Evolutionary conservation across 192 early-diverging fungal genomes (phyloP).

Genomic region (Spizellomyces sp.): DNA sequence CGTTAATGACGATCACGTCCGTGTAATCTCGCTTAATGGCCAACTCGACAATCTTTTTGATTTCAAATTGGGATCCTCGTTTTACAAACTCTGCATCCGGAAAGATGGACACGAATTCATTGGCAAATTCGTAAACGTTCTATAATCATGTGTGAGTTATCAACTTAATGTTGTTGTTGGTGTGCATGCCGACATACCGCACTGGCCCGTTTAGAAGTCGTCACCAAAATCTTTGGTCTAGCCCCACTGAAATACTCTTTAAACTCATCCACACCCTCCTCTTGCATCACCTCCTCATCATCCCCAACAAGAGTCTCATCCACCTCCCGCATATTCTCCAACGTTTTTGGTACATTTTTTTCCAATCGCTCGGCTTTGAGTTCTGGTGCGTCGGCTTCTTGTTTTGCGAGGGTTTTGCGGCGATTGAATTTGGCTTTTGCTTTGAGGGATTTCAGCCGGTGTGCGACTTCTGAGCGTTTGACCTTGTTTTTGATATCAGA

Average conservation of each 20-base stretch:
- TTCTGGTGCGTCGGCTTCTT: conserved; percentile 81
- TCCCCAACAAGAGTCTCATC: conserved; percentile 85
- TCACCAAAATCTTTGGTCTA: conserved; percentile 90
- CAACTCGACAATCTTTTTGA: conserved; percentile 89
- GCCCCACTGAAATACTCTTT: conserved; percentile 84
- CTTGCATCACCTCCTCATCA: conserved; percentile 51
- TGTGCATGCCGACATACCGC: conserved; percentile 6
- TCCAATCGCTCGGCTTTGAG: conserved; percentile 84
- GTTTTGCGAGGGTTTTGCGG: conserved; percentile 72
- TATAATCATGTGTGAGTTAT: conserved; percentile 15
- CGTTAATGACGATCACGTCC: conserved; percentile 91
- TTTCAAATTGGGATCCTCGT: conserved; percentile 81
- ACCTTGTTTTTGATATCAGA: conserved; percentile 32
- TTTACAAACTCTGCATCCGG: conserved; percentile 89
- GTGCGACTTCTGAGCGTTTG: conserved; percentile 80
- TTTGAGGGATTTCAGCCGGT: conserved; percentile 74
- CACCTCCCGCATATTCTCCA: conserved; percentile 89
- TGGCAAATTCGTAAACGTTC: conserved; percentile 80
- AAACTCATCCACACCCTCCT: conserved; percentile 64
- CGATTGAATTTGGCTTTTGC: conserved; percentile 73
- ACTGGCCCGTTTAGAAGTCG: conserved; percentile 69
- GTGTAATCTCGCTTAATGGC: conserved; percentile 89
- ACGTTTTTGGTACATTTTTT: conserved; percentile 88
- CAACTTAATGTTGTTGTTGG: neutral
- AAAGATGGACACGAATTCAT: conserved; percentile 87